Conservation (phyloP, 2,329 filamentous ascomycete species). For the Colletotrichum karsti region DNA sequence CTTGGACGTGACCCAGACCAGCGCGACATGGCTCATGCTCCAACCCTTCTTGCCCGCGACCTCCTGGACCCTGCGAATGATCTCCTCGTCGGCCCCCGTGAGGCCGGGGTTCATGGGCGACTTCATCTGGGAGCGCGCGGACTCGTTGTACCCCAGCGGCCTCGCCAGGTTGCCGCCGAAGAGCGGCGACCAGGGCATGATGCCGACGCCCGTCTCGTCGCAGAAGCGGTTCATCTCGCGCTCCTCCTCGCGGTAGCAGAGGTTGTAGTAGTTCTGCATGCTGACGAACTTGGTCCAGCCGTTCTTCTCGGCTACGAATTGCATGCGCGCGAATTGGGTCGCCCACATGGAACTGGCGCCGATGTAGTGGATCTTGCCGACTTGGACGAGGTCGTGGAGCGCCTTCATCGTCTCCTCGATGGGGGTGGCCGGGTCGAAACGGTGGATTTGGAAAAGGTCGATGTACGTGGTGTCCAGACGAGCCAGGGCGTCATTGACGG, state of each 20-base stretch:
- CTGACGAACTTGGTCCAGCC: conserved; percentile 65
- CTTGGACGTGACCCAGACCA: conserved; percentile 21
- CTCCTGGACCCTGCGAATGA: conserved; percentile 25
- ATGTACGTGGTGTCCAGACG: conserved; percentile 50
- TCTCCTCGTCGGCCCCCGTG: conserved; percentile 5
- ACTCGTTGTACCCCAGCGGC: not conserved
- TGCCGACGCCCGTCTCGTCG: conserved; percentile 47
- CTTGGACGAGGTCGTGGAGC: conserved; percentile 65
- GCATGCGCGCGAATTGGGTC: conserved; percentile 43
- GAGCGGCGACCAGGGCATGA: conserved; percentile 33
- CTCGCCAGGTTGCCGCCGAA: conserved; percentile 14
- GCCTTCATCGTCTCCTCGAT: conserved; percentile 69
- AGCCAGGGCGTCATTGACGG: conserved; percentile 56
- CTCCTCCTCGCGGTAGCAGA: conserved; percentile 67
- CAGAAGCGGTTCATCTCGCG: conserved; percentile 53
- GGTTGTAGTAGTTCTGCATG: conserved; percentile 65
- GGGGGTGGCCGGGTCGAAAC: conserved; percentile 61
- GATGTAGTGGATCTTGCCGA: conserved; percentile 56
- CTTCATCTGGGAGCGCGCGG: not conserved
- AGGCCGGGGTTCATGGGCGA: not conserved
- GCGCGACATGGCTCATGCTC: conserved; percentile 27
- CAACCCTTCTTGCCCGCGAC: conserved; percentile 21
- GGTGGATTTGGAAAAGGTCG: conserved; percentile 70
- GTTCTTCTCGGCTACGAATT: conserved; percentile 59
- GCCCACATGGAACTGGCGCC: conserved; percentile 28